A percentile compares a stretch with the other conserved stretches of the same genome.
Evolutionary conservation across 768 basidiomycete genomes (phyloP).

Genomic region (Paxillus ammoniavirescens): DNA sequence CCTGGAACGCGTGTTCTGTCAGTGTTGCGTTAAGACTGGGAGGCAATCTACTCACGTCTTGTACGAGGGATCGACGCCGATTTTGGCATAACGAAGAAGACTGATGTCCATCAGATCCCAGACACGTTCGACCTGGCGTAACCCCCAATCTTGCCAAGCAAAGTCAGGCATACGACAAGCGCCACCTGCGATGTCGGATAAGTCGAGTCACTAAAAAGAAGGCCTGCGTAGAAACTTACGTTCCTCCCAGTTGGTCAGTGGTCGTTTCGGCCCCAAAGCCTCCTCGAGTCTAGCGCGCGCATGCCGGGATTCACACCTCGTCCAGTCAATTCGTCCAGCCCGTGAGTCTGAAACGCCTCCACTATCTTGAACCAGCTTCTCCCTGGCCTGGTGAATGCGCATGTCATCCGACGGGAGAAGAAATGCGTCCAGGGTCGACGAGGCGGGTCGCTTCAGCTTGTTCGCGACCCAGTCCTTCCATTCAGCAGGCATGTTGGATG

Average conservation of each 20-base stretch:
- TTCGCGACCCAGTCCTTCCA: conserved; percentile 65
- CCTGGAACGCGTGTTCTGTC: conserved; percentile 35
- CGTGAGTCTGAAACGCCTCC: conserved; percentile 62
- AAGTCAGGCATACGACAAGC: conserved; percentile 85
- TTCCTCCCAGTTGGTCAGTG: conserved; percentile 92
- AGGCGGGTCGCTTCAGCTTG: conserved; percentile 78
- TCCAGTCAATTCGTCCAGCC: conserved; percentile 84
- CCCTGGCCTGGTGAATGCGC: conserved; percentile 84
- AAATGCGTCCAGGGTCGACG: conserved; percentile 88
- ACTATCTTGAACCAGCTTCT: conserved; percentile 75
- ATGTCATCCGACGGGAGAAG: conserved; percentile 89
- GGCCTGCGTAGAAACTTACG: conserved; percentile 41
- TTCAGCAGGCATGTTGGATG: conserved; percentile 56
- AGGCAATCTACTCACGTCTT: conserved; percentile 64
- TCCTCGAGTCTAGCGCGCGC: conserved; percentile 86
- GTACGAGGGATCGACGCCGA: conserved; percentile 81
- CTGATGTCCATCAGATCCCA: conserved; percentile 96
- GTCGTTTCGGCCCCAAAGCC: conserved; percentile 74
- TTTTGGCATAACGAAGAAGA: conserved; percentile 74
- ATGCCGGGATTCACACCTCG: conserved; percentile 89
- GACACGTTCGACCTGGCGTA: conserved; percentile 91
- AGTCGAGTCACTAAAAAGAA: neutral
- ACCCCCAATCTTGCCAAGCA: conserved; percentile 92
- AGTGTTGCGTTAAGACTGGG: neutral
- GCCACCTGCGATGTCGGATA: conserved; percentile 50